Evolutionary conservation across 768 basidiomycete genomes (phyloP).

Genomic region (Leucogyrophana mollusca): DNA sequence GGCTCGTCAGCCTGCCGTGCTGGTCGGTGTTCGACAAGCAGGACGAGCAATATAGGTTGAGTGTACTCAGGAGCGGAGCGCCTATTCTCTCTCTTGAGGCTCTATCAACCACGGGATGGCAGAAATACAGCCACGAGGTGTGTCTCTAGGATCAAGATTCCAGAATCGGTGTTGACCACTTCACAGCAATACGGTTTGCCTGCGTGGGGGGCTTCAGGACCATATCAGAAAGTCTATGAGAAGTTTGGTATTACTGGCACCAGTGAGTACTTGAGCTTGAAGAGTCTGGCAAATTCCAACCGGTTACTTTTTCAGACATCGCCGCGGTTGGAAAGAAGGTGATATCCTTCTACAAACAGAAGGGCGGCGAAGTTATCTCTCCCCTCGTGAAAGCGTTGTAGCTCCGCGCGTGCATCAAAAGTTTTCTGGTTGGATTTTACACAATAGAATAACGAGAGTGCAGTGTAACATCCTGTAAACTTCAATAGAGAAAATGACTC

Average conservation of each 20-base stretch:
- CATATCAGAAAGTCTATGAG: slow-evolving; percentile 88
- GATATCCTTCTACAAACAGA: slow-evolving; percentile 81
- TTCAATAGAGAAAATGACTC: slow-evolving; percentile 6
- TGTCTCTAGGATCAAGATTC: slow-evolving; percentile 7
- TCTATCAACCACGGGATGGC: slow-evolving; percentile 80
- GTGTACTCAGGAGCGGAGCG: slow-evolving; percentile 84
- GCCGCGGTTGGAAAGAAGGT: slow-evolving; percentile 84
- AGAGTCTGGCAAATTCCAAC: background rate
- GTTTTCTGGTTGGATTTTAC: background rate
- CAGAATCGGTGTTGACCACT: slow-evolving; percentile 4
- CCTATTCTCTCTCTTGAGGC: slow-evolving; percentile 92
- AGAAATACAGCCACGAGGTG: slow-evolving; percentile 85
- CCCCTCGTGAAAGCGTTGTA: slow-evolving; percentile 75
- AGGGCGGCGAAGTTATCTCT: slow-evolving; percentile 67
- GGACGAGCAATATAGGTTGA: slow-evolving; percentile 72
- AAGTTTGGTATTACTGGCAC: slow-evolving; percentile 82
- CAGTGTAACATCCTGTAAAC: slow-evolving; percentile 14
- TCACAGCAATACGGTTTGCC: slow-evolving; percentile 65
- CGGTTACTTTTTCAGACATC: slow-evolving; percentile 51
- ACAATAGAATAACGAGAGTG: slow-evolving; percentile 2
- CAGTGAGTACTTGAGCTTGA: slow-evolving; percentile 44
- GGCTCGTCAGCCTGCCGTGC: slow-evolving; percentile 87
- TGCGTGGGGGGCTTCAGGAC: slow-evolving; percentile 87
- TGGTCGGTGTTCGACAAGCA: slow-evolving; percentile 89
- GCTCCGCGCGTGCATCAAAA: slow-evolving; percentile 4